Evolutionary conservation across 169 alveolate genomes (phyloP), one percentile per base, ranked within the genome.

Genomic region (Plasmodium cynomolgi): DNA sequence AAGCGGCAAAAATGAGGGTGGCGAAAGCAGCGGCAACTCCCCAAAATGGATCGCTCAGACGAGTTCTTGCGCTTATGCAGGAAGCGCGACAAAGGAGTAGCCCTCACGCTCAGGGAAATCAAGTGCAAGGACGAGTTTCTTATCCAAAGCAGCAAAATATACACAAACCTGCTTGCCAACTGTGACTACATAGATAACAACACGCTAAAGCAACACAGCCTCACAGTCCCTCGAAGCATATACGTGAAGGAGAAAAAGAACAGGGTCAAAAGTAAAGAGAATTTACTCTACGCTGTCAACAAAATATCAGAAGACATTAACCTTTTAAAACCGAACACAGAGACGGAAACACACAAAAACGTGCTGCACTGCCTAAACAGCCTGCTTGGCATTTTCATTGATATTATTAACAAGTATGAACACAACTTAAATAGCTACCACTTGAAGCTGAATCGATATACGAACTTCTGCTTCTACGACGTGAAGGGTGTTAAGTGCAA

Each of bases 391-490:
- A 86, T 86, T 56, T 86, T 75, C 81, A 62, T 86, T 77, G 93
- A 86, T 20, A 86, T 86, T 71, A 50, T 86, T 75, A 86, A 86
- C 44, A 86, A 86, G 44, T 77, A 86, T 86, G 93, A 86, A 9
- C 77, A 86, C 9, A 86, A 86, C 72, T 86, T 86, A 77, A 86
- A 81, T 86, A 75, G 83, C 68, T 86, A 86, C 71, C 58, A 75
- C 29, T 58, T 77, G 33, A 86, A 86, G 71, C n/a, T 86, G 68
- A 86, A 44, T 71, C 79, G 41, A 41, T 86, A 75, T 44, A 86
- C 93, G 15, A 86, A 75, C 68, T 86, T 86, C 37, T 86, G 81
- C 81, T 86, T 86, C 81, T 86, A 86, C 81, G 93, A 86, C 68
- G 80, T 79, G 34, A 75, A 86, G 31, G 81, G 39, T 56, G 8